Evolutionary conservation across 768 basidiomycete genomes (phyloP).

Genomic region (Cyclocybe aegerita): DNA sequence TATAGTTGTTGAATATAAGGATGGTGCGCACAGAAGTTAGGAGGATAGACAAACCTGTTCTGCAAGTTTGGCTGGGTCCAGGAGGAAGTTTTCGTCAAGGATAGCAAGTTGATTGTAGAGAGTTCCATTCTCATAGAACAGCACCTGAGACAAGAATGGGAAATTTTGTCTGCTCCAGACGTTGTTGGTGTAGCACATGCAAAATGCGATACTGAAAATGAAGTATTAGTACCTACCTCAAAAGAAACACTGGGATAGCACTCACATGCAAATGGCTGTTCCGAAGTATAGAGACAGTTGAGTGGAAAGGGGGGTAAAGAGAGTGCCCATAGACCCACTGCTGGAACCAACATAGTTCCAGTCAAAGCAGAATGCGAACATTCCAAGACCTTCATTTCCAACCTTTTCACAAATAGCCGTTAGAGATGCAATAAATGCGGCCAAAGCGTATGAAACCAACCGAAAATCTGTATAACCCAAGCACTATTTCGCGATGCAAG

Average conservation of each 20-base stretch:
- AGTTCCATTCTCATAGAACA: constrained; percentile 54
- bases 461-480: constrained; percentile 55
- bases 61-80: constrained; percentile 49
- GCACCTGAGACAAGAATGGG: constrained; percentile 54
- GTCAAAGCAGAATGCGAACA: constrained; percentile 58
- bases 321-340: constrained; percentile 42
- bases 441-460: constrained; percentile 20
- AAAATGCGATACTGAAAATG: constrained; percentile 38
- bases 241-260: constrained; percentile 12
- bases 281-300: constrained; percentile 52
- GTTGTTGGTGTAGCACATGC: constrained; percentile 44
- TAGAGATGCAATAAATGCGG: not conserved
- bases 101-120: constrained; percentile 52
- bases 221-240: not conserved
- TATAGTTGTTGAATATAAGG: constrained; percentile 2
- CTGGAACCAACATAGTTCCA: constrained; percentile 58
- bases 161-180: constrained; percentile 59
- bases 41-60: constrained; percentile 33
- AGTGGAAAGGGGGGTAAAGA: constrained; percentile 54
- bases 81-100: constrained; percentile 46
- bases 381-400: constrained; percentile 62
- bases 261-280: constrained; percentile 51
- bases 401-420: constrained; percentile 28
- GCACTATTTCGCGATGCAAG: constrained; percentile 48
- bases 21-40: not conserved